These are phyloP conservation scores for Suhomyces canberraensis DNA, from an alignment of 805 yeast genomes.

Conservation along the genomic window DNA sequence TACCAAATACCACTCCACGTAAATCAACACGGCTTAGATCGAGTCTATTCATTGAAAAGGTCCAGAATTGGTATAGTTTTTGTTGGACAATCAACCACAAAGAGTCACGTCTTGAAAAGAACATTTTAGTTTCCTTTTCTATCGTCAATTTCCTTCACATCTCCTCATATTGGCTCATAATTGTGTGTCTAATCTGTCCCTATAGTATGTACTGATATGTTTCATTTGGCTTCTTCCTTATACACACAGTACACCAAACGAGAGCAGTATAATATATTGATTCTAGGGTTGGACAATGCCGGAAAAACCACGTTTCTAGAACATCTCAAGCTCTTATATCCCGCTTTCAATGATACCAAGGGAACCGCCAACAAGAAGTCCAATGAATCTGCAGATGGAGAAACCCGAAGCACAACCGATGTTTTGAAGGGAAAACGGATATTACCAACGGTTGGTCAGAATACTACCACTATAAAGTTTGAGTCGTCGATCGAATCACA, in stretches of 20 bases:
- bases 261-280: slow-evolving; percentile 51
- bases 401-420: slow-evolving; percentile 16
- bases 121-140: too few relatives aligned
- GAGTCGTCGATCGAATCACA: slow-evolving; percentile 38
- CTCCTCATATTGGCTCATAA: too few relatives aligned
- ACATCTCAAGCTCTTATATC: slow-evolving; percentile 37
- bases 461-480: slow-evolving; percentile 47
- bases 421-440: slow-evolving; percentile 52
- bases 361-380: slow-evolving; percentile 14
- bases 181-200: too few relatives aligned
- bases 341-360: slow-evolving; percentile 22
- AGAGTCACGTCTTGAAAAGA: too few relatives aligned
- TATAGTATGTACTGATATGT: slow-evolving; percentile 22
- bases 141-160: too few relatives aligned
- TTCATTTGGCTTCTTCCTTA: slow-evolving; percentile 42
- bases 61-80: too few relatives aligned
- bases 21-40: too few relatives aligned
- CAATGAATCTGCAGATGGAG: slow-evolving; percentile 11
- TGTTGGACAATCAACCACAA: too few relatives aligned
- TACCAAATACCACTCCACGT: too few relatives aligned
- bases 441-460: slow-evolving; percentile 94
- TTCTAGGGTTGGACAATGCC: slow-evolving; percentile 91
- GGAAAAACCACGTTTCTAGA: slow-evolving; percentile 71
- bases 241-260: slow-evolving; percentile 45
- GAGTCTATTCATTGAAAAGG: too few relatives aligned